Evolutionary conservation across 73 alveolate genomes (phyloP).

Genomic region (Paramecium bursaria): DNA sequence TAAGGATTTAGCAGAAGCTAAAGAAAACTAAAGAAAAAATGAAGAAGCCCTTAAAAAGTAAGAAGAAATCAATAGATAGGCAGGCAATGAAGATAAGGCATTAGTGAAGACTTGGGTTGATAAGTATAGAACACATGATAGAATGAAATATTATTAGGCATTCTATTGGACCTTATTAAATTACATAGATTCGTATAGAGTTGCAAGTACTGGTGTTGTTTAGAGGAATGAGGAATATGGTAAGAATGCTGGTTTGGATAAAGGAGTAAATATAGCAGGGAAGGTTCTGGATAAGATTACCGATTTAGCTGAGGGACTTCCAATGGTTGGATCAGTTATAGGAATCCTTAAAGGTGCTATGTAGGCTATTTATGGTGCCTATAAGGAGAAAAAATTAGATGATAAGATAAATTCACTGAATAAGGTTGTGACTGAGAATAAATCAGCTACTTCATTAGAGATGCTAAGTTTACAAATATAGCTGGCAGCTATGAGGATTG

Average conservation of each 20-base stretch:
- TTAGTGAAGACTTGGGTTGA: constrained; percentile 3
- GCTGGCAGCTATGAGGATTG: constrained; percentile 6
- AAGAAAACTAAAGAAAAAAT: background rate
- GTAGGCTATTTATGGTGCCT: background rate
- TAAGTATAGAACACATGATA: background rate
- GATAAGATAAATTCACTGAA: constrained; percentile 23
- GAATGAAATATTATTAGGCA: background rate
- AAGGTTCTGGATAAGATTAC: constrained; percentile 1
- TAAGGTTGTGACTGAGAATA: constrained; percentile 31
- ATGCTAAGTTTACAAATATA: background rate
- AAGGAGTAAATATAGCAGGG: constrained; percentile 13
- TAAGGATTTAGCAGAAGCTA: background rate
- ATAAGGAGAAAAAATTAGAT: constrained; percentile 28
- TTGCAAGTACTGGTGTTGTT: constrained; percentile 37
- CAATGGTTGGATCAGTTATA: constrained; percentile 19
- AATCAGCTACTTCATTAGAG: constrained; percentile 7
- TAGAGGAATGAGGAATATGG: constrained; percentile 23
- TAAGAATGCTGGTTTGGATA: background rate
- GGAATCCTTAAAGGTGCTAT: constrained; percentile 10
- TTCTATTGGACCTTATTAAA: constrained; percentile 44
- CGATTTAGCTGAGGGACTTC: background rate
- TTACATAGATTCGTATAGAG: constrained; percentile 45
- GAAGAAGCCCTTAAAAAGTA: background rate
- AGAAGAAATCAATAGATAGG: background rate
- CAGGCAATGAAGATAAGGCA: constrained; percentile 4